Evolutionary conservation across 2,329 filamentous ascomycete genomes (phyloP).

Genomic region (Botryosphaeria dothidea): DNA sequence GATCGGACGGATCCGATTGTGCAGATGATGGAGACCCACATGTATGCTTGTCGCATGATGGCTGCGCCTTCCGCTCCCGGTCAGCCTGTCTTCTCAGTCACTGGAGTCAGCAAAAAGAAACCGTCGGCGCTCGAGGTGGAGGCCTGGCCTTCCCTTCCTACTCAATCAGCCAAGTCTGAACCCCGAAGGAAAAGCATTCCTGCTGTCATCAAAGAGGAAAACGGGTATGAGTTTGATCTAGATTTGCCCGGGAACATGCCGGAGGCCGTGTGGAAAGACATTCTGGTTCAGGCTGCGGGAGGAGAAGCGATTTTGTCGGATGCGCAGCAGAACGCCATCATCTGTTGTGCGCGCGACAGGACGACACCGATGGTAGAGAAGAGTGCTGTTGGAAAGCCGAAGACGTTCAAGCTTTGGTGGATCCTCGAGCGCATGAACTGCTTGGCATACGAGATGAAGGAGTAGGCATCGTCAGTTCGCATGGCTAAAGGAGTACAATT

Average conservation of each 20-base stretch:
- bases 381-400: constrained; percentile 36
- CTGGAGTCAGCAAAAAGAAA: not conserved
- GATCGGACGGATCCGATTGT: constrained; percentile 13
- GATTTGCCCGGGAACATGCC: constrained; percentile 31
- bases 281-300: constrained; percentile 28
- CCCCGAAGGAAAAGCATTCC: not conserved
- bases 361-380: constrained; percentile 20
- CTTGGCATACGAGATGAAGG: constrained; percentile 34
- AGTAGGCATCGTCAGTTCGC: not conserved
- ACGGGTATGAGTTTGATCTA: constrained; percentile 23
- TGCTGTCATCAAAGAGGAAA: not conserved
- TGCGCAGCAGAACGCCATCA: constrained; percentile 32
- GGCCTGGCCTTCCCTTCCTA: not conserved
- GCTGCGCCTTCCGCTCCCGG: not conserved
- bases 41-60: not conserved
- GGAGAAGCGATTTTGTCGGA: constrained; percentile 31
- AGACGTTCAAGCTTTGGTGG: constrained; percentile 39
- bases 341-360: constrained; percentile 36
- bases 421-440: constrained; percentile 42
- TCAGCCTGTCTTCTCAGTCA: not conserved
- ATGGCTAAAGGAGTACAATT: too few relatives aligned
- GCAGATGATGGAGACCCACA: constrained; percentile 7
- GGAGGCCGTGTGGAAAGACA: constrained; percentile 31
- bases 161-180: not conserved
- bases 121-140: not conserved